Evolutionary conservation across 2,329 filamentous ascomycete genomes (phyloP).

Genomic region (Zymoseptoria brevis): DNA sequence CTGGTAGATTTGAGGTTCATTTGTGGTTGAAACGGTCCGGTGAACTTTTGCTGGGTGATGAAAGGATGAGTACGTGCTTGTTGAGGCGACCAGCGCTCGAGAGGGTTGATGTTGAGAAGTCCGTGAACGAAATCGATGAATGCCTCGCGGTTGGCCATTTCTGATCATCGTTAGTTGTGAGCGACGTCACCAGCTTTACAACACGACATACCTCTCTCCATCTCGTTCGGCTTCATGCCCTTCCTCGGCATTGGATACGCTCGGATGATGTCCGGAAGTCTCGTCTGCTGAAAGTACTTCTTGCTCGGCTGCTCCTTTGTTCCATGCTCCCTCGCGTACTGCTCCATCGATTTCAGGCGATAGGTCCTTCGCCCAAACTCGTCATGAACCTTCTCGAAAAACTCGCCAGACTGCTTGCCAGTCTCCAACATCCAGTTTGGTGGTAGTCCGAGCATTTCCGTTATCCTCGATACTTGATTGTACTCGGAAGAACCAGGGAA

Average conservation of each 20-base stretch:
- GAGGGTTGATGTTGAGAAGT: constrained; percentile 83
- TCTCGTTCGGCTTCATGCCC: constrained; percentile 96
- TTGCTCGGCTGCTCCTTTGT: constrained; percentile 99
- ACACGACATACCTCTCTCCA: constrained; percentile 71
- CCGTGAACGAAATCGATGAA: constrained; percentile 98
- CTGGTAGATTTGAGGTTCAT: constrained; percentile 93
- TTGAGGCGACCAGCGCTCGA: constrained; percentile 95
- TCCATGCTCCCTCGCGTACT: constrained; percentile 89
- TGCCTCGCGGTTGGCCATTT: constrained; percentile 95
- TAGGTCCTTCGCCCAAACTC: constrained; percentile 90
- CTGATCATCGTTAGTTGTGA: constrained; percentile 41
- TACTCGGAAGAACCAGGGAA: constrained; percentile 98
- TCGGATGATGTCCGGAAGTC: constrained; percentile 92
- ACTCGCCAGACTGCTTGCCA: constrained; percentile 94
- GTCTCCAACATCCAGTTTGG: constrained; percentile 99
- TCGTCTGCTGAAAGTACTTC: constrained; percentile 95
- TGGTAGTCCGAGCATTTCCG: constrained; percentile 94
- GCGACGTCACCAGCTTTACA: neutral
- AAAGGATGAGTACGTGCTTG: constrained; percentile 97
- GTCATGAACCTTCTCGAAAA: constrained; percentile 88
- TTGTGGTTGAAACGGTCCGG: constrained; percentile 88
- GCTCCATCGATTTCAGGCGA: constrained; percentile 92
- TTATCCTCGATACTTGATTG: constrained; percentile 93
- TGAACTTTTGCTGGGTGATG: constrained; percentile 97
- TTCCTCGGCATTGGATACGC: constrained; percentile 97